Conservation (phyloP, 164 flowering plant genomes). For the Stephania cephalantha region DNA sequence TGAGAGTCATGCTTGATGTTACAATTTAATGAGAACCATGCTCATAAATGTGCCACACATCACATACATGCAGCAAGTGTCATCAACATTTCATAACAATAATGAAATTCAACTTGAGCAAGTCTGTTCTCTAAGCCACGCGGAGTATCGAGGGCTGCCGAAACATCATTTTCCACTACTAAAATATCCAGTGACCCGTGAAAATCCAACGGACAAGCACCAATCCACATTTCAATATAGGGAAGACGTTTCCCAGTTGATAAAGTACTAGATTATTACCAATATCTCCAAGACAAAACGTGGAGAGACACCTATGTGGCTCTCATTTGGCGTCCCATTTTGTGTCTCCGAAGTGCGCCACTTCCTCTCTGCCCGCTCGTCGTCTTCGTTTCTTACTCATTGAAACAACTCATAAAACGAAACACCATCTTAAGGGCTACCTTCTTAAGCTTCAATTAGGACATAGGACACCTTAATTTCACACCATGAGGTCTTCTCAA, state of each 20-base stretch:
- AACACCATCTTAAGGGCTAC: neutral
- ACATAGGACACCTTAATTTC: neutral
- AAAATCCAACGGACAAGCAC: no score
- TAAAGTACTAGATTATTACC: neutral
- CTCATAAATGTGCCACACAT: no score
- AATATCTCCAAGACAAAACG: neutral
- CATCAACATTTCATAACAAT: no score
- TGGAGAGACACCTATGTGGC: neutral
- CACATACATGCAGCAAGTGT: no score
- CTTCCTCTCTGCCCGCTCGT: neutral
- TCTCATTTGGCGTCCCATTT: neutral
- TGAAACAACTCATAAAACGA: neutral
- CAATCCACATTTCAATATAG: neutral
- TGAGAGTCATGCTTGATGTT: no score
- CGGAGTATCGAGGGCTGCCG: no score
- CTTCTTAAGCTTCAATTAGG: neutral
- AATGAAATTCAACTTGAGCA: no score
- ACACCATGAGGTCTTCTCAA: neutral
- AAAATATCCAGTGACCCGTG: no score
- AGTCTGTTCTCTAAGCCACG: no score
- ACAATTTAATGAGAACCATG: no score
- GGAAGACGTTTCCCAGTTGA: neutral
- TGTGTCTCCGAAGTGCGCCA: no score
- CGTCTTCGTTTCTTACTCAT: neutral
- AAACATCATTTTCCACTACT: no score